Percentiles rank a stretch among this genome's conserved stretches.
These are phyloP conservation scores for Tuber brumale DNA, from an alignment of 495 filamentous ascomycete species.

Conservation along the genomic window DNA sequence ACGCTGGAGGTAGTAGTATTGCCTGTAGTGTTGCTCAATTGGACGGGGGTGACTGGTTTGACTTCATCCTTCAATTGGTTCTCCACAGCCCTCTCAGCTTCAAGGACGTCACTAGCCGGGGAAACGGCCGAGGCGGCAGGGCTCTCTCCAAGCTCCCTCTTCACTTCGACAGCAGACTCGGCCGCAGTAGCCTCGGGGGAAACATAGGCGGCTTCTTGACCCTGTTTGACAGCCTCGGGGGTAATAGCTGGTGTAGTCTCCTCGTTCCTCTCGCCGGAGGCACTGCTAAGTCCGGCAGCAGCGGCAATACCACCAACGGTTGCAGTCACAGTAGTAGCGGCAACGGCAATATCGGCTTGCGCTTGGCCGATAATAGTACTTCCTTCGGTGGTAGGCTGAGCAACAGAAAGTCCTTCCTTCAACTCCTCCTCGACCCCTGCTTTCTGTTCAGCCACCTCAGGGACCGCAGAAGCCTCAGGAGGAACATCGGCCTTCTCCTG, in stretches of 20 bases:
- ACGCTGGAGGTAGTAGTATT: conserved; percentile 2
- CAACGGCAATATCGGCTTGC: conserved; percentile 45
- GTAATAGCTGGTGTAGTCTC: conserved; percentile 36
- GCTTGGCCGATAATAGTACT: conserved; percentile 49
- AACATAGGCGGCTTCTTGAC: conserved; percentile 15
- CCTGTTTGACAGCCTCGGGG: conserved; percentile 33
- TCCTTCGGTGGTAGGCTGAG: conserved; percentile 54
- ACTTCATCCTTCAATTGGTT: conserved; percentile 25
- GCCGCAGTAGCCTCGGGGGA: conserved; percentile 42
- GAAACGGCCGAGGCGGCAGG: background rate
- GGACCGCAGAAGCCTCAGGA: conserved; percentile 56
- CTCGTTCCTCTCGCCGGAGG: conserved; percentile 39
- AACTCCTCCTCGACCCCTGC: conserved; percentile 57
- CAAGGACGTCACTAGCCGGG: conserved; percentile 51
- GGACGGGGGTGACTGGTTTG: conserved; percentile 6
- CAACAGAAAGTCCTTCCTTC: conserved; percentile 52
- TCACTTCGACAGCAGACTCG: conserved; percentile 62
- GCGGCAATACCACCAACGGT: conserved; percentile 29
- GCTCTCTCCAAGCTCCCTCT: conserved; percentile 47
- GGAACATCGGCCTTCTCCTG: conserved; percentile 54
- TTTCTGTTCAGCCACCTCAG: conserved; percentile 56
- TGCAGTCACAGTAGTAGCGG: conserved; percentile 45
- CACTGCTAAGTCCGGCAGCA: conserved; percentile 31
- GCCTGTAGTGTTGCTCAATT: conserved; percentile 13
- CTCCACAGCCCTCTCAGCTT: conserved; percentile 68